Percentiles rank a stretch among this genome's conserved stretches.
These are phyloP conservation scores for Colletotrichum salicis DNA, from an alignment of 2,329 filamentous ascomycete species.

Conservation along the genomic window DNA sequence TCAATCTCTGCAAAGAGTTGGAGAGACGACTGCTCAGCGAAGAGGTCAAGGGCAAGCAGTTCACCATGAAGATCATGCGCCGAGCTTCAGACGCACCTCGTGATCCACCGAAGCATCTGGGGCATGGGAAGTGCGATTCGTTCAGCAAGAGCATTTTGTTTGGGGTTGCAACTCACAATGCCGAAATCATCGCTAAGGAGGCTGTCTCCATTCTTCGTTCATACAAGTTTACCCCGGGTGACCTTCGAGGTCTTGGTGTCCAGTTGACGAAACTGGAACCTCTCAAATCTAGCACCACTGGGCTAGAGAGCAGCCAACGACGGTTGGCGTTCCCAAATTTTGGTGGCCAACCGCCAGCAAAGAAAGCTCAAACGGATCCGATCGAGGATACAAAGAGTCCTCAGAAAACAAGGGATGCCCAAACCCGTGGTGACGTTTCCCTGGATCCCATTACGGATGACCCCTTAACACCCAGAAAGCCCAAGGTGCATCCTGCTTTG, in stretches of 20 bases:
- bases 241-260: conserved; percentile 90
- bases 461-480: conserved; percentile 63
- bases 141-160: conserved; percentile 90
- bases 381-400: conserved; percentile 61
- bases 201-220: conserved; percentile 85
- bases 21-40: conserved; percentile 84
- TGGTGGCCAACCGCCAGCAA: conserved; percentile 50
- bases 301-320: conserved; percentile 79
- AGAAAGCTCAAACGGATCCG: conserved; percentile 54
- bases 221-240: conserved; percentile 87
- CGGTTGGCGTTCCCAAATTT: conserved; percentile 77
- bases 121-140: conserved; percentile 93
- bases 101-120: conserved; percentile 91
- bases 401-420: conserved; percentile 45
- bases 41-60: conserved; percentile 84
- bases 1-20: conserved; percentile 85
- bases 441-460: conserved; percentile 67
- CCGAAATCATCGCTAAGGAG: conserved; percentile 79
- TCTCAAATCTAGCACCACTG: conserved; percentile 69
- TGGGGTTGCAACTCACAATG: conserved; percentile 84
- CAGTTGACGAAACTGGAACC: conserved; percentile 94
- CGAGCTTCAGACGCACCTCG: conserved; percentile 86
- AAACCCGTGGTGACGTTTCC: conserved; percentile 42
- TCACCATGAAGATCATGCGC: conserved; percentile 96
- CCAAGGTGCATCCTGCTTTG: conserved; percentile 64